Percentiles rank a stretch among this genome's conserved stretches.
phyloP scores from a whole-genome alignment of 2,329 filamentous ascomycete species.

The Furcasterigmium furcatum region DNA sequence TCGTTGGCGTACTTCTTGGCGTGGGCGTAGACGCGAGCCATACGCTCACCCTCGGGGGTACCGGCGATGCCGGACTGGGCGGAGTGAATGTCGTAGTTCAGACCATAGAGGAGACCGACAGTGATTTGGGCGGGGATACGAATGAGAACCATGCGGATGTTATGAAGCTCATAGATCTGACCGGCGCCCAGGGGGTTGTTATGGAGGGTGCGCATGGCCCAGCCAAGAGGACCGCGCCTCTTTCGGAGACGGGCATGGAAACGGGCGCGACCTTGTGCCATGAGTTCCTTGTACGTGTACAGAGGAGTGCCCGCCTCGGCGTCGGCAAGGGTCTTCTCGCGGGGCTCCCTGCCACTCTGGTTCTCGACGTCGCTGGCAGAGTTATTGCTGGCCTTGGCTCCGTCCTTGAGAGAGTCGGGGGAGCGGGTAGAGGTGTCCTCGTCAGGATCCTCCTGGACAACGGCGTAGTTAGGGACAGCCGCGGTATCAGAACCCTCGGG shows the following conservation, averaged over 20 bases:
- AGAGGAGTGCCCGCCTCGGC: constrained; percentile 43
- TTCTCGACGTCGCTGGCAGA: constrained; percentile 20
- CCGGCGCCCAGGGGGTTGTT: constrained; percentile 72
- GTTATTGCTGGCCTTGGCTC: too few relatives aligned
- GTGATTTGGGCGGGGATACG: constrained; percentile 67
- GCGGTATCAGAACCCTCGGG: constrained; percentile 48
- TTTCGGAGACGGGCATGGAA: constrained; percentile 61
- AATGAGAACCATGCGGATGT: constrained; percentile 60
- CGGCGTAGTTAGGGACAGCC: constrained; percentile 70
- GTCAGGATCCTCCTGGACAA: constrained; percentile 63
- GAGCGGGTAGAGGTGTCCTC: constrained; percentile 20
- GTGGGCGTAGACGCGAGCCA: constrained; percentile 62
- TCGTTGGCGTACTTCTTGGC: constrained; percentile 66
- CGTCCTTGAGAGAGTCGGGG: too few relatives aligned
- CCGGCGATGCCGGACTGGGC: constrained; percentile 67
- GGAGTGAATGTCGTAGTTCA: constrained; percentile 78
- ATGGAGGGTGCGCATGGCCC: constrained; percentile 78
- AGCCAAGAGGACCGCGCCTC: constrained; percentile 65
- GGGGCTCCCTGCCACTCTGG: too few relatives aligned
- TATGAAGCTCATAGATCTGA: constrained; percentile 67
- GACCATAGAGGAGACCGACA: constrained; percentile 63
- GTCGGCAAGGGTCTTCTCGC: constrained; percentile 38
- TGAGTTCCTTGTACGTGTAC: constrained; percentile 55
- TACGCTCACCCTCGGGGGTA: constrained; percentile 69
- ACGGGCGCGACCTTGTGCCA: constrained; percentile 50